A percentile compares a stretch with the other conserved stretches of the same genome.
Evolutionary conservation across 371 early-diverging fungal genomes (phyloP).

Genomic region (Zychaea mexicana): DNA sequence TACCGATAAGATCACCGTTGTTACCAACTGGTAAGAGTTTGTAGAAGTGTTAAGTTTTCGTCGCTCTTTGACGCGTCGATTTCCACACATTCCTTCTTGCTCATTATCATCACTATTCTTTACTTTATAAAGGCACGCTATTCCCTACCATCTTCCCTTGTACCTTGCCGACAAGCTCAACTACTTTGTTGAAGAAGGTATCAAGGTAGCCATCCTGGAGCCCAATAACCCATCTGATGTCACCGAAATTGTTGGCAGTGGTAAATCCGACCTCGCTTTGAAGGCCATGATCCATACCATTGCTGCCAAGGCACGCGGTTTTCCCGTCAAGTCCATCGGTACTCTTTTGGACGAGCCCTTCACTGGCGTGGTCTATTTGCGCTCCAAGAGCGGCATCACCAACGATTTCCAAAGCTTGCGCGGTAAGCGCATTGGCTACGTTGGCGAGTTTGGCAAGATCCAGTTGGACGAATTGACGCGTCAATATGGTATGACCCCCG

Average conservation of each 20-base stretch:
- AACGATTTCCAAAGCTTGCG: slow-evolving; percentile 54
- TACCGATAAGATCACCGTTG: slow-evolving; percentile 60
- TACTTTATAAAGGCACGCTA: slow-evolving; percentile 42
- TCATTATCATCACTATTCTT: too few species aligned
- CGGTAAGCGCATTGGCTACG: slow-evolving; percentile 68
- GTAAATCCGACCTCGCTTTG: slow-evolving; percentile 64
- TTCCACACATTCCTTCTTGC: too few species aligned
- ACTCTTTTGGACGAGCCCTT: slow-evolving; percentile 71
- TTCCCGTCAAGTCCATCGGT: slow-evolving; percentile 66
- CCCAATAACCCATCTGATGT: slow-evolving; percentile 69
- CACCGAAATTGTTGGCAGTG: slow-evolving; percentile 68
- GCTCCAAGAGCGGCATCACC: slow-evolving; percentile 57
- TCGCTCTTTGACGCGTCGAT: background rate
- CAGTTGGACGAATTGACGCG: slow-evolving; percentile 65
- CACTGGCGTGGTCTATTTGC: slow-evolving; percentile 66
- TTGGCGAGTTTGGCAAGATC: slow-evolving; percentile 70
- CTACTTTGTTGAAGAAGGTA: slow-evolving; percentile 61
- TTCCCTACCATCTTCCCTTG: slow-evolving; percentile 68
- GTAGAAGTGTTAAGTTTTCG: background rate
- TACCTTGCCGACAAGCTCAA: slow-evolving; percentile 64
- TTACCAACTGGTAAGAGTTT: slow-evolving; percentile 47
- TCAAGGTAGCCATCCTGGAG: slow-evolving; percentile 68
- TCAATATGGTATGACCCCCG: slow-evolving; percentile 61
- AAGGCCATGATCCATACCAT: slow-evolving; percentile 79
- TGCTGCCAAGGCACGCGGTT: slow-evolving; percentile 68